phyloP scores from a whole-genome alignment of 2,329 filamentous ascomycete species.

The Aspergillus sp. region DNA sequence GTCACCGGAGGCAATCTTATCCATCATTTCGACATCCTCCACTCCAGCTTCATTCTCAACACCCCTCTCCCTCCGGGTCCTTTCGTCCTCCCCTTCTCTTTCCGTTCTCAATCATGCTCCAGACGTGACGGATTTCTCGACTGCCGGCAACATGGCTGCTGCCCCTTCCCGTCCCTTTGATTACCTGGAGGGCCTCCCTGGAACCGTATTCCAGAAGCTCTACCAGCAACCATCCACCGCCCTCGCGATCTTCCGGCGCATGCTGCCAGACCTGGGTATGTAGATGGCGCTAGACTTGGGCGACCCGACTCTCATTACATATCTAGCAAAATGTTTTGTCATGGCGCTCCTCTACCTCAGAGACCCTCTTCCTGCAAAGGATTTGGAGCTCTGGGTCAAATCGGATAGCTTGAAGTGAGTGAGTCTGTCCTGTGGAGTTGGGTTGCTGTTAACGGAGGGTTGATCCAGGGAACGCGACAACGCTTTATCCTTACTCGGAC shows the following conservation, averaged over 20 bases:
- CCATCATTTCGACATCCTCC: conserved; percentile 4
- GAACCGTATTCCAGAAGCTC: conserved; percentile 83
- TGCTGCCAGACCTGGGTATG: conserved; percentile 86
- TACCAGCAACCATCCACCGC: conserved; percentile 96
- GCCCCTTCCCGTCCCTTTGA: conserved; percentile 68
- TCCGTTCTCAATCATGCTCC: conserved; percentile 22
- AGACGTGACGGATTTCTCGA: conserved; percentile 21
- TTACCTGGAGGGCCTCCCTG: conserved; percentile 87
- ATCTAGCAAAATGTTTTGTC: conserved; percentile 83
- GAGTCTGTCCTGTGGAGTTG: not conserved
- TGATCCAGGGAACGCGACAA: conserved; percentile 70
- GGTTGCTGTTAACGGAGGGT: not conserved
- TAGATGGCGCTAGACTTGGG: conserved; percentile 8
- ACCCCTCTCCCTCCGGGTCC: not conserved
- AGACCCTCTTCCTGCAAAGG: conserved; percentile 70
- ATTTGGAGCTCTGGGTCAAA: conserved; percentile 84
- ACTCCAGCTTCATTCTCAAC: not conserved
- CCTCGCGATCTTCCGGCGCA: conserved; percentile 92
- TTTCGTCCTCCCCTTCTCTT: conserved; percentile 10
- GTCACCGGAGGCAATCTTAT: conserved; percentile 21
- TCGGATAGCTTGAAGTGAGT: conserved; percentile 58
- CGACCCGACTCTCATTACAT: conserved; percentile 2
- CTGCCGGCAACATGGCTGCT: conserved; percentile 48
- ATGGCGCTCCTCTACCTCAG: conserved; percentile 94
- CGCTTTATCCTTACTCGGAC: conserved; percentile 74